phyloP scores from a whole-genome alignment of 768 basidiomycete species.

The Pleurotus tuber-regium region DNA sequence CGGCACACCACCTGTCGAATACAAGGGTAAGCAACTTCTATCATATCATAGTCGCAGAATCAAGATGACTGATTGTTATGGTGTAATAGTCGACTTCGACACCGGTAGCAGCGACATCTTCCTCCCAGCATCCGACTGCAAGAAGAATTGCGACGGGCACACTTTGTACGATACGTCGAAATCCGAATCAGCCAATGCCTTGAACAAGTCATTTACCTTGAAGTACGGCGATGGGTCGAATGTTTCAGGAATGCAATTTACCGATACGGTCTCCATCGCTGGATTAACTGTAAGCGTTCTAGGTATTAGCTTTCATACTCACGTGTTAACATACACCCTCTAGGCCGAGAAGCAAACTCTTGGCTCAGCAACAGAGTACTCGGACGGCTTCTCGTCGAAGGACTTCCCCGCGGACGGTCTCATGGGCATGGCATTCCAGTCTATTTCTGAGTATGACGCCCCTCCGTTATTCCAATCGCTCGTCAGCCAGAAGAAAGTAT shows the following conservation, averaged over 20 bases:
- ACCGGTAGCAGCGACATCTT: constrained; percentile 33
- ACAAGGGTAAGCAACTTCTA: constrained; percentile 3
- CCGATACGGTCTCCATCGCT: constrained; percentile 37
- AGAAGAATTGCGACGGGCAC: constrained; percentile 29
- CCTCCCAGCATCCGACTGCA: constrained; percentile 26
- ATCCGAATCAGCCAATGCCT: constrained; percentile 12
- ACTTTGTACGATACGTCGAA: constrained; percentile 29
- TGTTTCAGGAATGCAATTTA: constrained; percentile 35
- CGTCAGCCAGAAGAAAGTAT: constrained; percentile 23
- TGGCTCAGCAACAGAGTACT: background rate
- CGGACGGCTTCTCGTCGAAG: constrained; percentile 9
- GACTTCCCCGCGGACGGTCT: constrained; percentile 24
- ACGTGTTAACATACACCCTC: no score
- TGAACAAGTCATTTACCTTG: constrained; percentile 26
- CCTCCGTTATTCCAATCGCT: constrained; percentile 37
- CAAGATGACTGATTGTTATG: background rate
- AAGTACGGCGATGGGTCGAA: constrained; percentile 42
- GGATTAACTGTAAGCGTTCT: constrained; percentile 20
- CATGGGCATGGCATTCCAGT: constrained; percentile 33
- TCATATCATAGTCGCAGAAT: background rate
- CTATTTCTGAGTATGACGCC: constrained; percentile 24
- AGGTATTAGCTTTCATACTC: no score
- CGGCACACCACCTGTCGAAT: constrained; percentile 10
- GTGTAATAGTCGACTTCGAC: constrained; percentile 28
- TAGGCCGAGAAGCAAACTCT: constrained; percentile 8